Percentiles rank a stretch among this genome's conserved stretches.
Evolutionary conservation across 2,329 filamentous ascomycete species (phyloP).

Genomic region (Aspergillus niger): DNA sequence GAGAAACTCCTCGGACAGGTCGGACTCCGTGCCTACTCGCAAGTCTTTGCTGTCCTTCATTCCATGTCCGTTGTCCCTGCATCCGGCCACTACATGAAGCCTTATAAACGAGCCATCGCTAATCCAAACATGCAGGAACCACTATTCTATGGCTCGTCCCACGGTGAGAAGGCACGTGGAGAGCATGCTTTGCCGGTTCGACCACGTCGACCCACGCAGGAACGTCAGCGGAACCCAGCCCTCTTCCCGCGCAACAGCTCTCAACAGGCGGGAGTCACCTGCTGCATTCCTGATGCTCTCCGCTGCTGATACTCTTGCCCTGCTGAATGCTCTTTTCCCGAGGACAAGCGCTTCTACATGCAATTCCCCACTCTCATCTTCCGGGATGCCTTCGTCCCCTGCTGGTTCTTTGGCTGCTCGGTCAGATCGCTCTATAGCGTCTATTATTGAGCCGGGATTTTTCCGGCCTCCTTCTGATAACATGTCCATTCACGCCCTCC

Average conservation of each 20-base stretch:
- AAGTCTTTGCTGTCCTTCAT: constrained; percentile 74
- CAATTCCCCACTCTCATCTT: constrained; percentile 29
- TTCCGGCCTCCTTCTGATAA: constrained; percentile 34
- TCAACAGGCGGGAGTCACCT: constrained; percentile 22
- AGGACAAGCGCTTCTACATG: constrained; percentile 29
- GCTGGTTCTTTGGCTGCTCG: constrained; percentile 21
- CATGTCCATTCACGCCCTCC: constrained; percentile 27
- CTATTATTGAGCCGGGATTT: constrained; percentile 34
- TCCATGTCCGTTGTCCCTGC: constrained; percentile 59
- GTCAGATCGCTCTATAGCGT: constrained; percentile 22
- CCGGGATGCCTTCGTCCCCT: constrained; percentile 27
- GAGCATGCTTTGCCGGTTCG: constrained; percentile 40
- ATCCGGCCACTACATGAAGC: constrained; percentile 8
- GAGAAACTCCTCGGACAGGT: constrained; percentile 74
- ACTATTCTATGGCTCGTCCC: constrained; percentile 39
- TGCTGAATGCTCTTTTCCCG: constrained; percentile 83
- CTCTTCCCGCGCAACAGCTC: constrained; percentile 57
- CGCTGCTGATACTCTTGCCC: constrained; percentile 74
- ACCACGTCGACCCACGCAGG: constrained; percentile 12
- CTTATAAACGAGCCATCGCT: background rate
- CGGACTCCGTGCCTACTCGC: constrained; percentile 74
- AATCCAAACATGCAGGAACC: constrained; percentile 29
- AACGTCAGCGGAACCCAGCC: constrained; percentile 28
- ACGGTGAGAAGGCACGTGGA: constrained; percentile 39
- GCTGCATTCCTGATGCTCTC: constrained; percentile 75